Evolutionary conservation across 305 asterid species (phyloP).

Genomic region (Ilex paraguariensis): DNA sequence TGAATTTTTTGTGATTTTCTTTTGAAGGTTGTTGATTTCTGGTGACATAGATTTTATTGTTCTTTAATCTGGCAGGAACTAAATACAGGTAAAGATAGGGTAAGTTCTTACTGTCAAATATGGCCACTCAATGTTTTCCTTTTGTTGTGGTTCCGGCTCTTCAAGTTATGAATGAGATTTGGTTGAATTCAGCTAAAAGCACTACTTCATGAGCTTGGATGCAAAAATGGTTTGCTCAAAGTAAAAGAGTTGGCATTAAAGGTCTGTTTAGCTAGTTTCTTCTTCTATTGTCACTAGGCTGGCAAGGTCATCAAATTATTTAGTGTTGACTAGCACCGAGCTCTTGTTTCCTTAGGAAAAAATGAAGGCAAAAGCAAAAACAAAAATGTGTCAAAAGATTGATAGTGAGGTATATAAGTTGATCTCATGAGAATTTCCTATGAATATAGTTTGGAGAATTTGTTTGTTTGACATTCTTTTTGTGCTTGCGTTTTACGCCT

Average conservation of each 20-base stretch:
- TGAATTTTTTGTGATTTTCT: slow-evolving; percentile 10
- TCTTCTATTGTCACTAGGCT: not conserved
- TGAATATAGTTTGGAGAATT: not conserved
- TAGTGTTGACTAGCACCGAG: not conserved
- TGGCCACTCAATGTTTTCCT: not conserved
- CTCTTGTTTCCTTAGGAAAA: slow-evolving; percentile 30
- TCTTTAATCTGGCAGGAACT: slow-evolving; percentile 48
- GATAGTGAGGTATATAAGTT: slow-evolving; percentile 18
- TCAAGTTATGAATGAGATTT: not conserved
- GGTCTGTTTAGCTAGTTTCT: slow-evolving; percentile 25
- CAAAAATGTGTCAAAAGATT: slow-evolving; percentile 12
- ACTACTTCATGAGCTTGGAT: slow-evolving; percentile 65
- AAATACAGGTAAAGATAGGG: slow-evolving; percentile 63
- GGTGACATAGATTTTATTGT: slow-evolving; percentile 9
- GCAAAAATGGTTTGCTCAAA: slow-evolving; percentile 47
- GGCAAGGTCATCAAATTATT: too few relatives aligned
- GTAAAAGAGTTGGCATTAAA: slow-evolving; percentile 31
- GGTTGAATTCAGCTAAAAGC: slow-evolving; percentile 44
- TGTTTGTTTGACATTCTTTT: not conserved
- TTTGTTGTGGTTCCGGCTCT: not conserved
- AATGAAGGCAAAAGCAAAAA: not conserved
- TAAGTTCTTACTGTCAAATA: slow-evolving; percentile 19
- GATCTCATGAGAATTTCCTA: not conserved
- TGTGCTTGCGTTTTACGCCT: not conserved
- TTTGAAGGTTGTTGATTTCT: slow-evolving; percentile 9